Percentiles rank a stretch among this genome's conserved stretches.
Evolutionary conservation across 2,329 filamentous ascomycete genomes (phyloP).

Genomic region (Pseudogymnoascus sp.): DNA sequence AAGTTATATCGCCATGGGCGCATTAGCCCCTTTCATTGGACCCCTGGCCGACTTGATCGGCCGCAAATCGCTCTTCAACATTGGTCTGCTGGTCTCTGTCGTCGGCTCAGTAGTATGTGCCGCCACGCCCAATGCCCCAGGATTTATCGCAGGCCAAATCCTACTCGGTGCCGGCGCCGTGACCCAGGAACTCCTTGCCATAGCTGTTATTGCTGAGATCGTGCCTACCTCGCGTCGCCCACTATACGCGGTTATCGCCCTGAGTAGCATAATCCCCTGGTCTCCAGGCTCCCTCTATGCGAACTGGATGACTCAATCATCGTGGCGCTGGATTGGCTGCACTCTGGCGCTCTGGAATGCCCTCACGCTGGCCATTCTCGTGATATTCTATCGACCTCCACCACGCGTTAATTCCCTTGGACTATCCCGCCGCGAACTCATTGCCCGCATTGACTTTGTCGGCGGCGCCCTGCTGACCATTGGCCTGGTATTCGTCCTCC

Average conservation of each 20-base stretch:
- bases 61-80: slow-evolving; percentile 16
- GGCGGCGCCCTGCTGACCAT: slow-evolving; percentile 39
- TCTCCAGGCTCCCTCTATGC: slow-evolving; percentile 13
- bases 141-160: slow-evolving; percentile 13
- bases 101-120: slow-evolving; percentile 17
- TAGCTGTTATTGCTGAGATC: slow-evolving; percentile 13
- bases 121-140: slow-evolving; percentile 15
- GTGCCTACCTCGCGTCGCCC: slow-evolving; percentile 12
- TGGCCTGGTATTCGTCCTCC: slow-evolving; percentile 40
- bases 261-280: slow-evolving; percentile 11
- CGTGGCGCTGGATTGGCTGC: slow-evolving; percentile 35
- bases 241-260: slow-evolving; percentile 8
- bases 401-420: slow-evolving; percentile 34
- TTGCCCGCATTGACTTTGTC: slow-evolving; percentile 41
- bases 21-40: slow-evolving; percentile 20
- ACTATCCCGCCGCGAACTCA: slow-evolving; percentile 31
- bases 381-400: slow-evolving; percentile 38
- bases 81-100: slow-evolving; percentile 15
- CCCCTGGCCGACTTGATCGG: slow-evolving; percentile 20
- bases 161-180: slow-evolving; percentile 12
- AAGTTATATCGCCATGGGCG: slow-evolving; percentile 16
- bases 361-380: slow-evolving; percentile 34
- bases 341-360: slow-evolving; percentile 35
- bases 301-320: slow-evolving; percentile 31
- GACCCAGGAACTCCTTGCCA: slow-evolving; percentile 11